These are phyloP conservation scores for Fusarium avenaceum DNA, from an alignment of 2,329 filamentous ascomycete species.

Conservation along the genomic window DNA sequence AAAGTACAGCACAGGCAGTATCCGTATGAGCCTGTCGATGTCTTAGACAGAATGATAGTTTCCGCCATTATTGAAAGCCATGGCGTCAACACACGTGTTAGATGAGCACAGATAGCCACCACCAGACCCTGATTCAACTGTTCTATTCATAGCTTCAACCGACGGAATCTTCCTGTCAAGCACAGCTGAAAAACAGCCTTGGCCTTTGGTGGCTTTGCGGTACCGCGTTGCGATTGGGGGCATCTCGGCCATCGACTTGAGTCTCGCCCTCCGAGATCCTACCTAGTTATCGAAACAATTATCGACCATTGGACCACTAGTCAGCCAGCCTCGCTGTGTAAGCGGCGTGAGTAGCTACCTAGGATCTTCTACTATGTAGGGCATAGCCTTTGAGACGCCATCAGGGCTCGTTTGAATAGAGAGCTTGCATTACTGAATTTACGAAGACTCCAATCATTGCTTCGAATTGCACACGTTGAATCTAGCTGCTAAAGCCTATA, in stretches of 20 bases:
- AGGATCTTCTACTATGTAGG: slow-evolving; percentile 7
- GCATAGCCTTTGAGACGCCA: slow-evolving; percentile 5
- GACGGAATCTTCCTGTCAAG: background rate
- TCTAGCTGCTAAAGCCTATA: background rate
- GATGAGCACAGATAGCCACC: background rate
- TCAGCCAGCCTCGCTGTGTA: background rate
- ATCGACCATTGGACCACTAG: background rate
- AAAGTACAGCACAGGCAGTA: background rate
- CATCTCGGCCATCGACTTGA: background rate
- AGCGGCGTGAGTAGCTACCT: background rate
- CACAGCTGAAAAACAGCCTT: background rate
- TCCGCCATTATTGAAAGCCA: background rate
- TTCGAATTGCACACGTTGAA: background rate
- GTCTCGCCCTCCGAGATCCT: slow-evolving; percentile 5
- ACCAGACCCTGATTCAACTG: background rate
- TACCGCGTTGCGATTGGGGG: slow-evolving; percentile 3
- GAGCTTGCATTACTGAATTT: no score
- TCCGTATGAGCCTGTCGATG: background rate
- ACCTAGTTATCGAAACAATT: background rate
- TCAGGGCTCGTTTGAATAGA: background rate
- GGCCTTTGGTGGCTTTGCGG: slow-evolving; percentile 8
- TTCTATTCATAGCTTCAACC: slow-evolving; percentile 4
- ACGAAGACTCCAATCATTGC: background rate
- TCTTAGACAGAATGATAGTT: slow-evolving; percentile 3
- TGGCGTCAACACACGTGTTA: slow-evolving; percentile 2